Base-by-base conservation (phyloP, 257 asterid species). In the Primulina eburnea region DNA sequence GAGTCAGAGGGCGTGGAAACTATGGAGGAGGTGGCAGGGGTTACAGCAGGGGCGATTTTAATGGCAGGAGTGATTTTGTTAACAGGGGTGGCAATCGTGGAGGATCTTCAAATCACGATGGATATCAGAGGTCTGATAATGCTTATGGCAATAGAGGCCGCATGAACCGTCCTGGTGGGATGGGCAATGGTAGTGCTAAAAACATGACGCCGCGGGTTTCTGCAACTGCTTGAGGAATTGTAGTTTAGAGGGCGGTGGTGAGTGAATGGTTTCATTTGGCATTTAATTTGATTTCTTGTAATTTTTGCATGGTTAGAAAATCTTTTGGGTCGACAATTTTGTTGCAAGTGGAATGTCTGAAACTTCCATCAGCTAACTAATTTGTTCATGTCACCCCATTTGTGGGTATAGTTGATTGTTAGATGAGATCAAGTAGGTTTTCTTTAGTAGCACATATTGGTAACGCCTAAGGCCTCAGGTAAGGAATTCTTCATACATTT, bases 51-150 rank as follows among this genome's bases (percentile, higher is more conserved):
- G 85, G 82, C 66, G 97, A 88, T 62, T 88, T 78, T 68, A 73
- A 28, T 34, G 83, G 88, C 55, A 81, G 95, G 78, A 83, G 75
- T 47, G 96, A 90, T 52, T 88, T 76, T 68, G 76, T 75, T 55
- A 78, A 79, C 82, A 81, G 94, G 71, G 88, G 87, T 58, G 87
- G 90, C 56, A 84, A 72, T 61, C 83, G 91, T 7, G 90, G 90
- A 29, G 85, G 85, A 53, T 70, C 83, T 17, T 68, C 83, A 29
- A 84, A 75, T 55, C 88, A 90, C 3, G 95, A 89, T 57, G 95
- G 89, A 28, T 84, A 86, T 65, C 88, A 81, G 50, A 79, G 89
- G 73, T 53, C 87, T n/a, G 95, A 85, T 34, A 78, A 73, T 55
- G 1, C 61, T 40, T 73, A 58, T 14, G 74, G 71, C 68, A 80